Base-by-base conservation (phyloP, 768 basidiomycete species). In the Tephrocybe rancida region DNA sequence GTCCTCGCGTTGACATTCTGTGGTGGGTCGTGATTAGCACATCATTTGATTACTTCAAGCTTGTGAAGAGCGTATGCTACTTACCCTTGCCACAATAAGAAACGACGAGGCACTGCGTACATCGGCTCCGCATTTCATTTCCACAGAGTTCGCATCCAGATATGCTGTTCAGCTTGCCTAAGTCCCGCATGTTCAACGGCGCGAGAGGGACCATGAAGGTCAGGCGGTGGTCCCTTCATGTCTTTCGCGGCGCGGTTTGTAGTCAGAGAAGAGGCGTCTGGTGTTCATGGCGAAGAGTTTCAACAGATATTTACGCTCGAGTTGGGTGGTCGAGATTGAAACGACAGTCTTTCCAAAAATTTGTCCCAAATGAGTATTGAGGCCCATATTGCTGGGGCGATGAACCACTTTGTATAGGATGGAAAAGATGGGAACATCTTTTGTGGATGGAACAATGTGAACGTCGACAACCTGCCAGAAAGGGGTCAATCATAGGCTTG, bases 101-200 rank as follows among this genome's bases (percentile, higher is more conserved):
- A 10, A 67, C 69, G 0, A 65, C 64, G 21, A 69, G 58, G 45
- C 76, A 78, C 37, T 66, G 66, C 1, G 64, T 42, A 51, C 77
- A 79, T 24, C 67, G 61, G 35, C 64, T 70, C 25, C 56, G 57
- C 5, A 62, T 66, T 44, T 57, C 66, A 43, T 70, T 66, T 1
- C 76, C 75, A 49, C 76, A 79, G 0, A 76, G 58, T 18, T 65
- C 69, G 48, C 76, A 78, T 3, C 74, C 75, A 30, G 60, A 25
- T 21, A 67, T 65, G 35, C 55, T 62, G 19, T 64, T 72, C 10
- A 78, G 60, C 46, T 64, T 70, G 2, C 71, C 75, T 24, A 76
- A 50, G n/a, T 71, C 71, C n/a, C 64, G 62, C 64, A 70, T 68
- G 25, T 48, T 61, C 13, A 76, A 55, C 0, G 70, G 71, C 7